phyloP scores from a whole-genome alignment of 2,329 filamentous ascomycete genomes.

The Colletotrichum acutatum region DNA sequence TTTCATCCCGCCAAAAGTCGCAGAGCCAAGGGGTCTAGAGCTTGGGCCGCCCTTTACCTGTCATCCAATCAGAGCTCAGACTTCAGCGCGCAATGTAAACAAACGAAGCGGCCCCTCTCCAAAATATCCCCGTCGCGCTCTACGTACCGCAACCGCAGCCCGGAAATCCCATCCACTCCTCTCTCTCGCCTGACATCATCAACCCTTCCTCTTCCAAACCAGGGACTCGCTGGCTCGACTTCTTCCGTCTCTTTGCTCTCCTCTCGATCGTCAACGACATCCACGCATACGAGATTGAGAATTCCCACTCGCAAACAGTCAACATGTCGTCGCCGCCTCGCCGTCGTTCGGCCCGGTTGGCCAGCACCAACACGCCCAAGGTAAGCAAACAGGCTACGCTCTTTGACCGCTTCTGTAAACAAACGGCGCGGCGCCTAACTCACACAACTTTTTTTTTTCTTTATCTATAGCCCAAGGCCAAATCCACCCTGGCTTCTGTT shows the following conservation, averaged over 20 bases:
- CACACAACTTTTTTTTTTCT: conserved; percentile 17
- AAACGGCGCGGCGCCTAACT: conserved; percentile 21
- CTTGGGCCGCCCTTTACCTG: conserved; percentile 9
- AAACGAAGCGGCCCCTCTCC: conserved; percentile 33
- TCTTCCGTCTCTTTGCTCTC: conserved; percentile 2
- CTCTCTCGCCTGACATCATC: conserved; percentile 33
- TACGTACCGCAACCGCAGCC: conserved; percentile 10
- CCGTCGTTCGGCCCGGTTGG: conserved; percentile 58
- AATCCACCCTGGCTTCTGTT: conserved; percentile 52
- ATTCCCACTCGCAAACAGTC: conserved; percentile 21
- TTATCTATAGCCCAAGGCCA: conserved; percentile 41
- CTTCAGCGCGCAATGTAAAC: conserved; percentile 28
- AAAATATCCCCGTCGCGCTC: conserved; percentile 25
- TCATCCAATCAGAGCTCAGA: conserved; percentile 16
- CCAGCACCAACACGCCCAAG: conserved; percentile 46
- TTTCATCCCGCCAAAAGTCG: not conserved
- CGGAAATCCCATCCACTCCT: conserved; percentile 15
- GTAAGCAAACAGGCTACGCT: conserved; percentile 39
- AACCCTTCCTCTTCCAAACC: conserved; percentile 9
- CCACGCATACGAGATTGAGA: conserved; percentile 6
- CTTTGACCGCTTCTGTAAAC: conserved; percentile 34
- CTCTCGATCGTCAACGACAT: not conserved
- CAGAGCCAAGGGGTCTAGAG: conserved; percentile 10
- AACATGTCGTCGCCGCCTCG: conserved; percentile 52
- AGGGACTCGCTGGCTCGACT: conserved; percentile 17